phyloP scores from a whole-genome alignment of 2,329 filamentous ascomycete genomes.

The Ascosphaera apis region DNA sequence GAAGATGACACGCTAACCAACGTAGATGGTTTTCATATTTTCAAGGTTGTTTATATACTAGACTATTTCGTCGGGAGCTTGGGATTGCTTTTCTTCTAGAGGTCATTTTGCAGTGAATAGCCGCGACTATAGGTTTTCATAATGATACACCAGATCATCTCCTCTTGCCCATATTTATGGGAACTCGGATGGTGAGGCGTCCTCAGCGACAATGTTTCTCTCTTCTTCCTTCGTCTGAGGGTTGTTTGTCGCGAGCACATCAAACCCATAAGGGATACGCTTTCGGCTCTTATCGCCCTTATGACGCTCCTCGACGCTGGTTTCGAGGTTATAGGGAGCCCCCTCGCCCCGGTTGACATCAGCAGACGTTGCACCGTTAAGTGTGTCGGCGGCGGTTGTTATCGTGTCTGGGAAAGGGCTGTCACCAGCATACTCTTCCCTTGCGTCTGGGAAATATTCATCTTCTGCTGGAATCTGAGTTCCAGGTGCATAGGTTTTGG shows the following conservation, averaged over 20 bases:
- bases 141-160: no score
- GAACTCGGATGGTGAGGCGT: not conserved
- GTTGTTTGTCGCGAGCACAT: not conserved
- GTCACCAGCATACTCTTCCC: not conserved
- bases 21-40: no score
- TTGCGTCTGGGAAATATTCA: not conserved
- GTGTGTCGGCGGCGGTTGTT: not conserved
- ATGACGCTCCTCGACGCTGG: not conserved
- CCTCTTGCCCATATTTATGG: no score
- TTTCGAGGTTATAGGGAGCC: constrained; percentile 1
- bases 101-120: no score
- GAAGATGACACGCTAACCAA: no score
- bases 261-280: not conserved
- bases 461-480: not conserved
- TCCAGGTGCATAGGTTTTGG: not conserved
- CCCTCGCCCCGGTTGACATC: not conserved
- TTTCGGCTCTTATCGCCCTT: constrained; percentile 1
- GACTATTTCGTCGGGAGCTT: no score
- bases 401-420: not conserved
- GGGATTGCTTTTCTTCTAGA: no score
- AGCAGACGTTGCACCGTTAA: not conserved
- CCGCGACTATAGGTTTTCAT: no score
- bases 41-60: no score
- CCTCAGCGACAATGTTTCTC: not conserved
- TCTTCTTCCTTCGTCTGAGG: not conserved